Evolutionary conservation across 1,139 yeast genomes (phyloP).

Genomic region (Maudiozyma humilis): DNA sequence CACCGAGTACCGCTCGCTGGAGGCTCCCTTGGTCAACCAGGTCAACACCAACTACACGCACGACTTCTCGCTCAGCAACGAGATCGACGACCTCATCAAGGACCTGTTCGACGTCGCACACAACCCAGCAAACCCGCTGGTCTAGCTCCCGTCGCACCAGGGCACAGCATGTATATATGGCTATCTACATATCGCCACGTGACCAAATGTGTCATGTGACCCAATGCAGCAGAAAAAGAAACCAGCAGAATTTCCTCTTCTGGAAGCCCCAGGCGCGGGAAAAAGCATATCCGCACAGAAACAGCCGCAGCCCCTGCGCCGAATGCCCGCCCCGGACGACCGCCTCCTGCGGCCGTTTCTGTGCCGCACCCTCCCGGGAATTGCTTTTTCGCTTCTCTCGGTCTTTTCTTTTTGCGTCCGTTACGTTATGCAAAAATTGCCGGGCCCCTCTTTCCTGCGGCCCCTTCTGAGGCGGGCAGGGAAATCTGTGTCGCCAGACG

Average conservation of each 20-base stretch:
- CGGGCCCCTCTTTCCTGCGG: too few relatives aligned
- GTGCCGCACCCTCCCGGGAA: neutral
- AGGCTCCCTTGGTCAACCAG: constrained; percentile 19
- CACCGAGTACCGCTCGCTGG: constrained; percentile 20
- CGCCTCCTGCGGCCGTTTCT: neutral
- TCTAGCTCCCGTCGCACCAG: too few relatives aligned
- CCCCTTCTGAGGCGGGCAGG: neutral
- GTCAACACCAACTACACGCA: constrained; percentile 25
- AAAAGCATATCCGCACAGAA: neutral
- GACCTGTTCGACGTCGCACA: constrained; percentile 25
- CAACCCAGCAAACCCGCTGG: constrained; percentile 11
- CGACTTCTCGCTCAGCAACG: constrained; percentile 31
- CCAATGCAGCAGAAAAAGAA: neutral
- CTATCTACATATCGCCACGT: too few relatives aligned
- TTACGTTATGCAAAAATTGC: too few relatives aligned
- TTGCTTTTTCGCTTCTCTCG: neutral
- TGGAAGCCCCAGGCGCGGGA: neutral
- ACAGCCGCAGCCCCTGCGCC: neutral
- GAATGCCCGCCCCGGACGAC: neutral
- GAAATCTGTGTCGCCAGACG: neutral
- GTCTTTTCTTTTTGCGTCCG: neutral
- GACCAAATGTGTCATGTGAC: neutral
- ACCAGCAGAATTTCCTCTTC: neutral
- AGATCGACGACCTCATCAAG: constrained; percentile 31
- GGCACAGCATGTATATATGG: too few relatives aligned